phyloP scores from a whole-genome alignment of 2,329 filamentous ascomycete species.

The Podosphaera leucotricha region DNA sequence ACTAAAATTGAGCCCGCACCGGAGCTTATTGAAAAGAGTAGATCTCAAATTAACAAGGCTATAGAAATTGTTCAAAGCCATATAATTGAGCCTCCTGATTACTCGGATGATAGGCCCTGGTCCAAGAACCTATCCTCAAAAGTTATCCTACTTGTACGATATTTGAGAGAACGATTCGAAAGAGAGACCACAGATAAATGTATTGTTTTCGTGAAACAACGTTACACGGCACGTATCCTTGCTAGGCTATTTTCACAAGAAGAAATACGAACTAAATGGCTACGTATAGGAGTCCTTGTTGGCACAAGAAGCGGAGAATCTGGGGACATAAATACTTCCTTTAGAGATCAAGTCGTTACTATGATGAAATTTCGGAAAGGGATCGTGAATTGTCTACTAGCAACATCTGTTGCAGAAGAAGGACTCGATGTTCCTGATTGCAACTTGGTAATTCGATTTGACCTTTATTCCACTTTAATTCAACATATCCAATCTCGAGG shows the following conservation, averaged over 20 bases:
- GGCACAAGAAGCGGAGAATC: conserved; percentile 28
- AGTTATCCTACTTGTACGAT: conserved; percentile 34
- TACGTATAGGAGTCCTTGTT: conserved; percentile 36
- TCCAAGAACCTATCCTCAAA: conserved; percentile 41
- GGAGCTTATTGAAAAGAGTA: conserved; percentile 26
- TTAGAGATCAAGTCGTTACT: conserved; percentile 49
- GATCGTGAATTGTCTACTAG: conserved; percentile 37
- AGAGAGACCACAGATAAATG: conserved; percentile 36
- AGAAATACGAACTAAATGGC: conserved; percentile 29
- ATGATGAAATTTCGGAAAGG: conserved; percentile 41
- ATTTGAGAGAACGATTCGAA: conserved; percentile 39
- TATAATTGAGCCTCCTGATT: conserved; percentile 19
- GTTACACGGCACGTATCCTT: conserved; percentile 55
- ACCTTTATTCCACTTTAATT: conserved; percentile 73
- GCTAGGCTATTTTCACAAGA: conserved; percentile 37
- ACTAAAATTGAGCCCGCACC: conserved; percentile 11
- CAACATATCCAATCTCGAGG: conserved; percentile 88
- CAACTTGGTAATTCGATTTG: conserved; percentile 50
- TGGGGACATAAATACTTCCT: conserved; percentile 34
- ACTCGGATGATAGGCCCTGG: conserved; percentile 4
- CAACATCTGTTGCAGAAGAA: conserved; percentile 43
- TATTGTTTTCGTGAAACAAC: conserved; percentile 68
- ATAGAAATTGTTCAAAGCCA: conserved; percentile 30
- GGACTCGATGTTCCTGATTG: conserved; percentile 45
- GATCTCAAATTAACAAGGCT: conserved; percentile 33